phyloP scores from a whole-genome alignment of 129 eudicot genomes.

The Centrapalus pauciflorus region DNA sequence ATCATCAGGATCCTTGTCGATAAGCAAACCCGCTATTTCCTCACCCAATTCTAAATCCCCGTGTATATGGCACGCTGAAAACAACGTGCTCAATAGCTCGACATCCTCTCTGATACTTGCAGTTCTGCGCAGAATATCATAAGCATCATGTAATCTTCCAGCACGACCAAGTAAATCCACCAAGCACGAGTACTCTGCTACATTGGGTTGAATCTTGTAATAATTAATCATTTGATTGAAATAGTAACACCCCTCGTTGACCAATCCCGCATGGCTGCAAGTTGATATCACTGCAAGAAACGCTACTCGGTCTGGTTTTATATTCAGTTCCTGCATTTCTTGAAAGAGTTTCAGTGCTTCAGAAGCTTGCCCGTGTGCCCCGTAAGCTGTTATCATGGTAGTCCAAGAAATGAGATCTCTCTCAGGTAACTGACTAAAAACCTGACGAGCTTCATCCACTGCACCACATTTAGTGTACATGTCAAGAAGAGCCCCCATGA shows the following conservation, averaged over 20 bases:
- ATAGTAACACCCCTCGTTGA: conserved; percentile 5
- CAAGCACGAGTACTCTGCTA: conserved; percentile 9
- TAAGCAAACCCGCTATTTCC: conserved; percentile 3
- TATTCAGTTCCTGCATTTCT: neutral
- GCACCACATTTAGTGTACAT: conserved; percentile 24
- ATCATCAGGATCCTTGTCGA: conserved; percentile 13
- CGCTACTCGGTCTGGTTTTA: conserved; percentile 19
- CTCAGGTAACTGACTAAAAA: conserved; percentile 12
- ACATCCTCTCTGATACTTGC: conserved; percentile 3
- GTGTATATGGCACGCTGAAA: conserved; percentile 13
- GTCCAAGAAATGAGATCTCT: conserved; percentile 15
- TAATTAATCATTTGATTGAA: conserved; percentile 14
- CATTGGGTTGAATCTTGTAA: too few species aligned
- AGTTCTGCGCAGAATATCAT: neutral
- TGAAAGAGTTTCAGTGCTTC: conserved; percentile 11
- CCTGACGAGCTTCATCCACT: neutral
- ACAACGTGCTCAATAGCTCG: conserved; percentile 13
- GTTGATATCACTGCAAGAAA: conserved; percentile 17
- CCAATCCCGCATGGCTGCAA: conserved; percentile 12
- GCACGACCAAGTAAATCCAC: conserved; percentile 19
- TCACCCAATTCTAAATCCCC: conserved; percentile 5
- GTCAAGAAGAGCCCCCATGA: conserved; percentile 11
- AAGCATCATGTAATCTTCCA: conserved; percentile 12
- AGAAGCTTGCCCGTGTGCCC: conserved; percentile 4
- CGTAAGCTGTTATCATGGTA: too few species aligned